Evolutionary conservation across 257 asterid species (phyloP).

Genomic region (Ocimum tenuiflorum): DNA sequence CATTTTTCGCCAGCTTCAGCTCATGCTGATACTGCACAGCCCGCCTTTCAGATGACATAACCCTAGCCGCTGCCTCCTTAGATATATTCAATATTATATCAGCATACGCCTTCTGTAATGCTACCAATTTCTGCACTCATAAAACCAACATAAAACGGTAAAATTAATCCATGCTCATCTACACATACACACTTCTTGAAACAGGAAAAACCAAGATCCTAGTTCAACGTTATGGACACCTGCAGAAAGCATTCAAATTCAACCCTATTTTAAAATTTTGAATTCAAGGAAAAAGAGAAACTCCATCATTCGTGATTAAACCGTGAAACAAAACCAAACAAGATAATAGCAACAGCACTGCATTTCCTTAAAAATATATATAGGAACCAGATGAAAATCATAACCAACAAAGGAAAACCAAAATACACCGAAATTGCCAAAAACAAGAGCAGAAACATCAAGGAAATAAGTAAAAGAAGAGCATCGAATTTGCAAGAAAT

Average conservation of each 20-base stretch:
- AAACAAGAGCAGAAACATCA: not conserved
- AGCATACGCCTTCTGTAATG: constrained; percentile 65
- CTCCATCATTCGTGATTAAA: not conserved
- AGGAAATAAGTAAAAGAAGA: not conserved
- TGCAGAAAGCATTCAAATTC: no score
- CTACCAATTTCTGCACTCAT: constrained; percentile 47
- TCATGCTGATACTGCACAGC: constrained; percentile 54
- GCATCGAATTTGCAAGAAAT: constrained; percentile 16
- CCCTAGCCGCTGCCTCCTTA: constrained; percentile 61
- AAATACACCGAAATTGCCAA: not conserved
- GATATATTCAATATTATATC: constrained; percentile 65
- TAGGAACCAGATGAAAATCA: not conserved
- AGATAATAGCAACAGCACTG: constrained; percentile 6
- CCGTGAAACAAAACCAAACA: not conserved
- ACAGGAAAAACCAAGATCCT: no score
- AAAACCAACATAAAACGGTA: not conserved
- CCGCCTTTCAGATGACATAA: constrained; percentile 57
- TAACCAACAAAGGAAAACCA: not conserved
- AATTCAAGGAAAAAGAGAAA: not conserved
- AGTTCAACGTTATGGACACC: no score
- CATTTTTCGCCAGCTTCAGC: constrained; percentile 58
- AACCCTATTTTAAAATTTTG: no score
- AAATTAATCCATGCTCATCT: no score
- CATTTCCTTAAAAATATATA: not conserved
- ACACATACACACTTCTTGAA: no score